Base-by-base conservation (phyloP, 2,329 filamentous ascomycete genomes). In the Pseudogymnoascus sp. region DNA sequence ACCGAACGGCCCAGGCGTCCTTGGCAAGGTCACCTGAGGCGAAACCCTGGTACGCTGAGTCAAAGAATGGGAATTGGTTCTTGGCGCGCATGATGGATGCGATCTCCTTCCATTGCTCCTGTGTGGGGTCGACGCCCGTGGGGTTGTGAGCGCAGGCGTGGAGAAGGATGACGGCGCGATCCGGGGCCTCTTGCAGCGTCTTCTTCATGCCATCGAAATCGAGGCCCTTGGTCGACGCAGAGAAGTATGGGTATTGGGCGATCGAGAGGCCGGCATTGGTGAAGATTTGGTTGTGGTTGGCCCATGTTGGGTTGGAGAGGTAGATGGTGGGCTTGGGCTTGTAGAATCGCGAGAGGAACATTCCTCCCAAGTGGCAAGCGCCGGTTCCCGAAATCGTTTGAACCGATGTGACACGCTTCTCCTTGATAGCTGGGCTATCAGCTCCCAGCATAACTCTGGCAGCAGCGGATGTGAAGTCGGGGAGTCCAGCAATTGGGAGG, bases 261-360 rank as follows among this genome's bases (percentile, higher is more conserved):
- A 91, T 85, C 36, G 85, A 79, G 31, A 97, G 81, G 70, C 84
- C 83, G 73, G 97, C 92, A 74, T 97, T 97, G 77, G 82, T 85
- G 81, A 99, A 96, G 82, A 99, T 97, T 78, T 97, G 95, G 80
- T 96, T 88, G 86, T 99, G 95, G 81, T 99, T 99, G 70, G 90
- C 92, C 95, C 95, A 99, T 66, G 95, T 99, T 62, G 95, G 95
- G 76, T 89, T 90, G 72, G 92, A 96, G 76, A 97, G 82, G 83
- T 96, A 97, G 78, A 96, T 85, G 65, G 87, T 85, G 69, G 85
- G 88, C 78, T 83, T 85, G 73, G 84, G 82, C 73, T 82, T 81
- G 83, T 91, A 96, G 85, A 97, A 99, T 76, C 89, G 93, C 76
- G 89, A 81, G 65, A 99, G 88, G 86, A 99, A 99, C 70, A 96